These are phyloP conservation scores for Xylariomycetidae sp. DNA, from an alignment of 2,329 filamentous ascomycete species.

Conservation along the genomic window DNA sequence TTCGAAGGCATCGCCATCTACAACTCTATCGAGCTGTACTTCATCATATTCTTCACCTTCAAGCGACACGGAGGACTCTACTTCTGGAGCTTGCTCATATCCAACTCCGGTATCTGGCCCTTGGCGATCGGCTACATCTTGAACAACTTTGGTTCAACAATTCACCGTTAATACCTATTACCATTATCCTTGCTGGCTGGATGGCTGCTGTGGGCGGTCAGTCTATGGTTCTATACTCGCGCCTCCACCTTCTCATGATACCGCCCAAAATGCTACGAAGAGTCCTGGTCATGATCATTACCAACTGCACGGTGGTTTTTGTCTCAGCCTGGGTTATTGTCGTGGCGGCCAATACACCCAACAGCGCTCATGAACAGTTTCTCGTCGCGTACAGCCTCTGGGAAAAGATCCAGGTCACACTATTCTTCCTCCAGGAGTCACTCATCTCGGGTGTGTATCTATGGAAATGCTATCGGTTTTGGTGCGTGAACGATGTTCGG, in stretches of 20 bases:
- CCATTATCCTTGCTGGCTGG: constrained; percentile 38
- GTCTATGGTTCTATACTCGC: constrained; percentile 51
- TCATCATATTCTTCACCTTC: constrained; percentile 1
- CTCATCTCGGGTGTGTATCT: constrained; percentile 43
- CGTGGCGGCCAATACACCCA: constrained; percentile 34
- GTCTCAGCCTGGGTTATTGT: constrained; percentile 46
- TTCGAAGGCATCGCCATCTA: constrained; percentile 1
- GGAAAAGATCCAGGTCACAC: constrained; percentile 45
- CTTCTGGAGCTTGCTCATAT: constrained; percentile 1
- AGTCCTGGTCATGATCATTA: constrained; percentile 48
- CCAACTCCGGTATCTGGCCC: background rate
- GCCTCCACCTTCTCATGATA: constrained; percentile 48
- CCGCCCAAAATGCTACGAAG: constrained; percentile 38
- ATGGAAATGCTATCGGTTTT: constrained; percentile 35
- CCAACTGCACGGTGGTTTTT: constrained; percentile 42
- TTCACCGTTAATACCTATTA: background rate
- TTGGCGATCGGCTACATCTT: background rate
- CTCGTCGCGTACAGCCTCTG: constrained; percentile 29
- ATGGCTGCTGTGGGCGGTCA: constrained; percentile 51
- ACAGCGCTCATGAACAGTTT: background rate
- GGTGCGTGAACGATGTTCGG: background rate
- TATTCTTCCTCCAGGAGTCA: constrained; percentile 44
- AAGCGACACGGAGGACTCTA: background rate
- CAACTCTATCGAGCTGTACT: constrained; percentile 1
- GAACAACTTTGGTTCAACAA: background rate